These are phyloP conservation scores for Daldinia grandis DNA, from an alignment of 495 filamentous ascomycete genomes.

Conservation along the genomic window DNA sequence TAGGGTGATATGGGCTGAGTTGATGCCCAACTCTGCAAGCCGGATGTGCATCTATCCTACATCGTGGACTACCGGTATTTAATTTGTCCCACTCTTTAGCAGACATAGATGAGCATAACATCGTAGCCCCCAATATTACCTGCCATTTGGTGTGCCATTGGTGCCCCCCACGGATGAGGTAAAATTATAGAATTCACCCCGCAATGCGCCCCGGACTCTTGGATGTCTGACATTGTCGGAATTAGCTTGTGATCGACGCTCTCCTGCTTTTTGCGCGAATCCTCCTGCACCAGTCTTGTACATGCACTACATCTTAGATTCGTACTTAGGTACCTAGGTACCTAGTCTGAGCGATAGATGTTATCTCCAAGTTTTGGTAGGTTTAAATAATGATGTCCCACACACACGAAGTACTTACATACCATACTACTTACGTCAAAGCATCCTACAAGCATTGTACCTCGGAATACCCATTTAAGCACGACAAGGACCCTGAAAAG, in stretches of 20 bases:
- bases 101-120: neutral
- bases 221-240: constrained; percentile 17
- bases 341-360: neutral
- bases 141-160: neutral
- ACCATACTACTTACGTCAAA: neutral
- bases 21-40: constrained; percentile 28
- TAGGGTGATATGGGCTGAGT: constrained; percentile 10
- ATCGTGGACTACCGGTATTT: constrained; percentile 8
- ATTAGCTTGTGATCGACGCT: constrained; percentile 33
- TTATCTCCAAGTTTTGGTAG: neutral
- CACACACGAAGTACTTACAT: neutral
- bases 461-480: constrained; percentile 16
- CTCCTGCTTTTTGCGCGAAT: constrained; percentile 22
- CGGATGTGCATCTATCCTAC: neutral
- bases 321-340: no score
- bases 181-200: constrained; percentile 33
- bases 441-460: neutral
- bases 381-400: constrained; percentile 8
- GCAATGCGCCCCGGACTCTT: constrained; percentile 39
- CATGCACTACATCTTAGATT: constrained; percentile 29
- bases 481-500: constrained; percentile 17
- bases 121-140: neutral
- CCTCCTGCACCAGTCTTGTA: constrained; percentile 10
- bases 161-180: constrained; percentile 21
- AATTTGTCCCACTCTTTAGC: constrained; percentile 3